Conservation (phyloP, 441 rosid genomes). For the Syzygium syzygioides region DNA sequence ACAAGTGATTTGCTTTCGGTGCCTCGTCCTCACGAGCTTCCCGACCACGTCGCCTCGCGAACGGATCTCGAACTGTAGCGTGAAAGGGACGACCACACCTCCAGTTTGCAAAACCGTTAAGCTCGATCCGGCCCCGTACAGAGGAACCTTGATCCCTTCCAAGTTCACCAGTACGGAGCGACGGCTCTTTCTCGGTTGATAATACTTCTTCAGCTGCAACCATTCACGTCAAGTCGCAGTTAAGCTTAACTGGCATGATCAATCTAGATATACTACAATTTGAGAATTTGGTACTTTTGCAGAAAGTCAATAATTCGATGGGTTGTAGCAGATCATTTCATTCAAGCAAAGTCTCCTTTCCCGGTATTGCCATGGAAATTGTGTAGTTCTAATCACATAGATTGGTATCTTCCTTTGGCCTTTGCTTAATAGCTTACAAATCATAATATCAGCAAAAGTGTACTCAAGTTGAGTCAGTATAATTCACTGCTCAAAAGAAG, state of each 20-base stretch:
- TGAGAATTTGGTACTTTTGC: neutral
- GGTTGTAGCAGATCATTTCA: neutral
- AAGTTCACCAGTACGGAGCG: conserved; percentile 49
- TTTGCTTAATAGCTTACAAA: neutral
- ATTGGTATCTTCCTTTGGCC: neutral
- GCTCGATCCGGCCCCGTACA: conserved; percentile 85
- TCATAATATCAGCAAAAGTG: neutral
- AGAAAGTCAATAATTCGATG: neutral
- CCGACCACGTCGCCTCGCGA: conserved; percentile 85
- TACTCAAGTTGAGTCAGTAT: neutral
- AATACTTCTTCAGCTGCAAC: conserved; percentile 82
- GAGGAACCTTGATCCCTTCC: conserved; percentile 67
- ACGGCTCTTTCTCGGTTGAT: conserved; percentile 82
- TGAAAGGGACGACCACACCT: conserved; percentile 42
- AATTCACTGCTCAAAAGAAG: neutral
- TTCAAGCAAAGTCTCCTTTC: neutral
- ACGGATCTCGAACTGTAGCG: conserved; percentile 51
- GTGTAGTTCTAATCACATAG: neutral
- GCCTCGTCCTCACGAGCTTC: conserved; percentile 74
- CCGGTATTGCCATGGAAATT: neutral
- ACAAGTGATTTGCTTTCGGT: conserved; percentile 46
- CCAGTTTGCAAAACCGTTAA: conserved; percentile 43
- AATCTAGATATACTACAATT: neutral
- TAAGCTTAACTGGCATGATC: neutral
- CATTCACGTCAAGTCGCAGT: neutral